Conservation (phyloP, 140 eudicot genomes). For the Senecio squalidus region DNA sequence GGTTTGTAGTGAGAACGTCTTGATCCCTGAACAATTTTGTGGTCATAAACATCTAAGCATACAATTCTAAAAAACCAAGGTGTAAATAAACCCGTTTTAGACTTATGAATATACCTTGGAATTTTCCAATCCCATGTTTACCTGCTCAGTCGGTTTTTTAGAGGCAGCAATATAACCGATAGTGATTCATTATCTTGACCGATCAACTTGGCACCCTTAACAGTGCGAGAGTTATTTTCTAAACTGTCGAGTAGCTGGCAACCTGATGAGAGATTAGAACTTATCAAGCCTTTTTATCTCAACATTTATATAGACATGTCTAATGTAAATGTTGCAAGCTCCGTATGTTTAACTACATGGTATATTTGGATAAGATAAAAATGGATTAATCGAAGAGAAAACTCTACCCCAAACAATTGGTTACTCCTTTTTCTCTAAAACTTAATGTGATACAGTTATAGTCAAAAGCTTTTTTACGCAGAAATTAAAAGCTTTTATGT, state of each 20-base stretch:
- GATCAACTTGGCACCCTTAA: slow-evolving; percentile 79
- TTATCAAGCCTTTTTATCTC: slow-evolving; percentile 12
- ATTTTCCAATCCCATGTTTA: slow-evolving; percentile 23
- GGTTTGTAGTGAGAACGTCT: slow-evolving; percentile 47
- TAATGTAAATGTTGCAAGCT: not conserved
- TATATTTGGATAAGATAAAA: not conserved
- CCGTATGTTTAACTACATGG: not conserved
- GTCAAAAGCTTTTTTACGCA: too few species aligned
- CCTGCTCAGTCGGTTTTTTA: slow-evolving; percentile 63
- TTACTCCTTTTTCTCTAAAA: too few species aligned
- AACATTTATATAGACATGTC: slow-evolving; percentile 1
- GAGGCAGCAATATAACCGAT: slow-evolving; percentile 67
- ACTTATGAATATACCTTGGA: not conserved
- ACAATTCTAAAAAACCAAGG: slow-evolving; percentile 5
- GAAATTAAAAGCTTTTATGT: too few species aligned
- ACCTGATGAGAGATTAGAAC: slow-evolving; percentile 49
- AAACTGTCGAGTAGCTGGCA: slow-evolving; percentile 68
- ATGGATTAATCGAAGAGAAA: not conserved
- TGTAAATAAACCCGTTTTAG: not conserved
- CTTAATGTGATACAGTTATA: too few species aligned
- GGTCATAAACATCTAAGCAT: not conserved
- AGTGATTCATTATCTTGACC: slow-evolving; percentile 95
- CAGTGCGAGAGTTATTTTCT: slow-evolving; percentile 78
- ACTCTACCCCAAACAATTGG: too few species aligned
- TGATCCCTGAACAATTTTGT: slow-evolving; percentile 52